Evolutionary conservation across 1,284 basidiomycete species (phyloP), one percentile per base, ranked within the genome.

Genomic region (Xerocomus nothofagi): DNA sequence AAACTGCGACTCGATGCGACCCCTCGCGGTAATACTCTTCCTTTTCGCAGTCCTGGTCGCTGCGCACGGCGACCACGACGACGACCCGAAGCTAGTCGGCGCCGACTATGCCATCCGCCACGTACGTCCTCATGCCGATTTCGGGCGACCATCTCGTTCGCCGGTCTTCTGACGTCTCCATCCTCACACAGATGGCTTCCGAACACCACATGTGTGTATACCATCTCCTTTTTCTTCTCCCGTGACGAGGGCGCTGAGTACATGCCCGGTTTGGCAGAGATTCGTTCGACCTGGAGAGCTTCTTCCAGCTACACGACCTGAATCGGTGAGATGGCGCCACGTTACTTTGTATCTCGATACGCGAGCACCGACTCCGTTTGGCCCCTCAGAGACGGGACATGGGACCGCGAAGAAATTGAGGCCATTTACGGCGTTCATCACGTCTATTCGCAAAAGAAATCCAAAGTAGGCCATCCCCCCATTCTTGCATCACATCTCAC

Each of bases 391-490:
- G 80, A 91, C 60, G 84, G 88, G 0, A 59, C 76, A 32, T 91
- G 90, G 86, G 83, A 90, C 68, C 73, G 77, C 50, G 82, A 85
- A 54, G 91, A 95, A 69, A 88, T 95, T 54, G 86, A 95, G 66
- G 91, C 92, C 6, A 82, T 96, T 37, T 96, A 97, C 61, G 96
- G 96, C 50, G 89, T 99, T 20, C 93, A 98, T 70, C 97, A 99
- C 69, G 81, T 95, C 52, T 93, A 93, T 60, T 91, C 92, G 18
- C 84, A 91, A 71, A 88, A 92, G 70, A 84, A 89, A 71, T 89
- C 91, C 20, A 85, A 82, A 76, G 86, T 79, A 24, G 34, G 37
- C 3, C 18, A 4, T 26, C 6, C 7, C 33, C 17, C 7, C 8
- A 8, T 6, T 9, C 26, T 20, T 31, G 17, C 27, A 7, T 17